These are phyloP conservation scores for Pseudevernia furfuracea DNA, from an alignment of 495 filamentous ascomycete genomes.

Conservation along the genomic window DNA sequence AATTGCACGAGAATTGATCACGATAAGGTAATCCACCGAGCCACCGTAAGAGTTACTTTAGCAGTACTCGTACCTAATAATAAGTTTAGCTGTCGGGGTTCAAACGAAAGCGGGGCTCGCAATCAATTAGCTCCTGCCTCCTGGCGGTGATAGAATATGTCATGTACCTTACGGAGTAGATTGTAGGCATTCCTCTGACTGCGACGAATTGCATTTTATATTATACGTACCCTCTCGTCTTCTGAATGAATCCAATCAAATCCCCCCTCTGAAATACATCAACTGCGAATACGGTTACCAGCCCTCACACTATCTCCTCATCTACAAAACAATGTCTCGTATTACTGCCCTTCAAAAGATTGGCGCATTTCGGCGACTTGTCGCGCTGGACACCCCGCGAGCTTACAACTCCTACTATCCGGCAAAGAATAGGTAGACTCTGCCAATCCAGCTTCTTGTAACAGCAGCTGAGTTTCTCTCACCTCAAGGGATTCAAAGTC, in stretches of 20 bases:
- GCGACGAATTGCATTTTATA: not conserved
- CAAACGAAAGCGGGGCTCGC: not conserved
- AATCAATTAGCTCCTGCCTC: not conserved
- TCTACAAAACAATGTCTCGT: constrained; percentile 3
- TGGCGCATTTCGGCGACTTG: constrained; percentile 1
- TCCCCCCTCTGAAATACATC: not conserved
- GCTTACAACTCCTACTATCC: constrained; percentile 15
- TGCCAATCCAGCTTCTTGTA: not conserved
- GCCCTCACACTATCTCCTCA: not conserved
- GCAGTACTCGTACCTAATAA: no score
- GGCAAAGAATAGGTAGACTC: constrained; percentile 12
- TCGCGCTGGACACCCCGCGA: constrained; percentile 8
- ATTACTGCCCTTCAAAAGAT: constrained; percentile 1
- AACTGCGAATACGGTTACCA: not conserved
- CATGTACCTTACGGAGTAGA: no score
- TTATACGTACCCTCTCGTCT: not conserved
- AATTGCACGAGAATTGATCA: not conserved
- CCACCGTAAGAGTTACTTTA: no score
- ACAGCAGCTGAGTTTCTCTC: constrained; percentile 3
- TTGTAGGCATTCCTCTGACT: no score
- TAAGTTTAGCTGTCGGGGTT: no score
- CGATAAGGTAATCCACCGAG: not conserved
- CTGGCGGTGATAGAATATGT: no score
- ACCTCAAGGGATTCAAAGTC: constrained; percentile 13
- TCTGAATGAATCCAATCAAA: not conserved